Evolutionary conservation across 2,329 filamentous ascomycete genomes (phyloP), one percentile per base, ranked within the genome.

Genomic region (Colletotrichum sp.): DNA sequence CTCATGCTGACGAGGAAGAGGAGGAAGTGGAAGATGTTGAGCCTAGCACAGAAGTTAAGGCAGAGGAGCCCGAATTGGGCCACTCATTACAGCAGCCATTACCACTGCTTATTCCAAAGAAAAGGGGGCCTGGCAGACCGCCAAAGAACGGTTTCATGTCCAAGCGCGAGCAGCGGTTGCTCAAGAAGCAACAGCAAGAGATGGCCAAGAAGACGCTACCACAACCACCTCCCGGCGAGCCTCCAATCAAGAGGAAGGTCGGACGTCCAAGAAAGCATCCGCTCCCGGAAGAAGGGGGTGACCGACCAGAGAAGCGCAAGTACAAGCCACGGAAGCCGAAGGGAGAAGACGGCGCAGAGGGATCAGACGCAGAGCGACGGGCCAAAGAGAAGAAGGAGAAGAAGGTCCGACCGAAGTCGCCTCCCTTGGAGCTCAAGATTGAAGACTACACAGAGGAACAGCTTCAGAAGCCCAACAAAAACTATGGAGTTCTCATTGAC

Each of bases 111-210:
- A 68, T 75, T 63, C 90, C 91, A 32, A 94, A 92, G 84, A 93
- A 94, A 77, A 92, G 94, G 79, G 94, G 94, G 16, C 94, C 94
- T 12, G 94, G 94, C n/a, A 88, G 94, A 69, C 94, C 94, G 24
- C 94, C 94, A 0, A 96, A 96, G 85, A 94, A 96, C 80, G 94
- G 94, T 32, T 90, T 95, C 81, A 95, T 96, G 92, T 96, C 94
- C 2, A 96, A 96, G 84, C 89, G 94, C 72, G 93, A 96, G 80
- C 90, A 93, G 78, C 88, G 92, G 21, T 83, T 92, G 64, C 88
- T 92, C 9, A 92, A 93, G 84, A 94, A 93, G 82, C 86, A 89
- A 75, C 83, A 86, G 55, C 86, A 88, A 77, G 89, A 90, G 76
- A 84, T 84, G 79, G 88, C 87, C 26, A 89, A 89, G 83, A 89